Conservation (phyloP, 2,329 filamentous ascomycete species). For the Fusarium coicis region DNA sequence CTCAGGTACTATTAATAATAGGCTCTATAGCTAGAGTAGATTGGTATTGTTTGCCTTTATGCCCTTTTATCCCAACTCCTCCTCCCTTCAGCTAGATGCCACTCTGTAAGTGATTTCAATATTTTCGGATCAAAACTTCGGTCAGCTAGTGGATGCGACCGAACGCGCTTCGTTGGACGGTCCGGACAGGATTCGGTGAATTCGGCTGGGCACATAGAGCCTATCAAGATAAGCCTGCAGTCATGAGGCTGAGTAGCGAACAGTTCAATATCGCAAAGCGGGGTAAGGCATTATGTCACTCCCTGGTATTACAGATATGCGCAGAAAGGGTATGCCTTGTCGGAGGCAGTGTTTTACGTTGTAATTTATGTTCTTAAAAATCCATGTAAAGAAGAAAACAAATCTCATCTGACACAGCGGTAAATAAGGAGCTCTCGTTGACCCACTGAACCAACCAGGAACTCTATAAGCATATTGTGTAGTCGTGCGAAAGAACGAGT, state of each 20-base stretch:
- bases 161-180: background rate
- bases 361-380: rapidly evolving
- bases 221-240: background rate
- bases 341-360: too few relatives aligned
- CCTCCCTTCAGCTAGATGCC: too few relatives aligned
- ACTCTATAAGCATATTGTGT: too few relatives aligned
- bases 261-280: background rate
- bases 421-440: rapidly evolving
- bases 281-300: background rate
- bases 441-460: background rate
- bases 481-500: background rate
- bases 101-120: too few relatives aligned
- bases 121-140: too few relatives aligned
- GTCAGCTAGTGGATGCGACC: too few relatives aligned
- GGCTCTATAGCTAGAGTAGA: too few relatives aligned
- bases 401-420: background rate
- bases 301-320: background rate
- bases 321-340: background rate
- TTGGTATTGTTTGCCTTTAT: too few relatives aligned
- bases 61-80: too few relatives aligned
- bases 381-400: rapidly evolving
- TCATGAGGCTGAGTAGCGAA: rapidly evolving
- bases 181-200: rapidly evolving
- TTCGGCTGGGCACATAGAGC: rapidly evolving
- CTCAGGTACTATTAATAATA: too few relatives aligned